A percentile compares a stretch with the other conserved stretches of the same genome.
phyloP scores from a whole-genome alignment of 192 early-diverging fungal genomes.

The Allomyces macrogynus region DNA sequence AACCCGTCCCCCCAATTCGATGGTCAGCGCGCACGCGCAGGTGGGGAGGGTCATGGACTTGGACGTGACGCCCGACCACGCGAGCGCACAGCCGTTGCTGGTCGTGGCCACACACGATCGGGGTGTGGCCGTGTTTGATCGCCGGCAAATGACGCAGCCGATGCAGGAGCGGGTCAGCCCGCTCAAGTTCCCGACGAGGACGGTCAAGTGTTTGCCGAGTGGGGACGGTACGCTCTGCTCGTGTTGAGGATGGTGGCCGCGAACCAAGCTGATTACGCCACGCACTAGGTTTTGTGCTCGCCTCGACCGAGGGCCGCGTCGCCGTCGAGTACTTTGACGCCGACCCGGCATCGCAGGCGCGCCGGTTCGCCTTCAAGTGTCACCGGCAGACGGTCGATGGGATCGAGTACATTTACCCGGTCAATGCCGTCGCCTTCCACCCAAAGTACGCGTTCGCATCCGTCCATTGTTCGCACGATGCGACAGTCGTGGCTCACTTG shows the following conservation, averaged over 20 bases:
- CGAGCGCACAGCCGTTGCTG: slow-evolving; percentile 12
- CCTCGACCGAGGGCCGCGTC: slow-evolving; percentile 86
- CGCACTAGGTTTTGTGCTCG: slow-evolving; percentile 74
- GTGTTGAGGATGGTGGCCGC: no score
- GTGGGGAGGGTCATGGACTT: slow-evolving; percentile 69
- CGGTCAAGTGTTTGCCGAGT: slow-evolving; percentile 67
- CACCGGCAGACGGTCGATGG: slow-evolving; percentile 63
- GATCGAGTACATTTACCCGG: slow-evolving; percentile 71
- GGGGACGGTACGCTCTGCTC: slow-evolving; percentile 44
- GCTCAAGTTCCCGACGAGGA: slow-evolving; percentile 75
- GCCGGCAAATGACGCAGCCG: slow-evolving; percentile 56
- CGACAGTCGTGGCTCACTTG: no score
- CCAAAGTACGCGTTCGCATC: slow-evolving; percentile 18
- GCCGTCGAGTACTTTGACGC: slow-evolving; percentile 81
- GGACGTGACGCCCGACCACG: slow-evolving; percentile 45
- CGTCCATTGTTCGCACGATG: no score
- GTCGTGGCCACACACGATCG: slow-evolving; percentile 71
- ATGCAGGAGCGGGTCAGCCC: slow-evolving; percentile 51
- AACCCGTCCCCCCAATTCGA: no score
- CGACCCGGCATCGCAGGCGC: slow-evolving; percentile 34
- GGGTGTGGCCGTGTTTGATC: slow-evolving; percentile 60
- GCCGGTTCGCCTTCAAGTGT: slow-evolving; percentile 94
- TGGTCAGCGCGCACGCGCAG: slow-evolving; percentile 16
- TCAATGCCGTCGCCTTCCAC: slow-evolving; percentile 81
- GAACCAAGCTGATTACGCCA: no score